phyloP scores from a whole-genome alignment of 1,139 yeast species.

The Magnusiomyces tetraspermus region DNA sequence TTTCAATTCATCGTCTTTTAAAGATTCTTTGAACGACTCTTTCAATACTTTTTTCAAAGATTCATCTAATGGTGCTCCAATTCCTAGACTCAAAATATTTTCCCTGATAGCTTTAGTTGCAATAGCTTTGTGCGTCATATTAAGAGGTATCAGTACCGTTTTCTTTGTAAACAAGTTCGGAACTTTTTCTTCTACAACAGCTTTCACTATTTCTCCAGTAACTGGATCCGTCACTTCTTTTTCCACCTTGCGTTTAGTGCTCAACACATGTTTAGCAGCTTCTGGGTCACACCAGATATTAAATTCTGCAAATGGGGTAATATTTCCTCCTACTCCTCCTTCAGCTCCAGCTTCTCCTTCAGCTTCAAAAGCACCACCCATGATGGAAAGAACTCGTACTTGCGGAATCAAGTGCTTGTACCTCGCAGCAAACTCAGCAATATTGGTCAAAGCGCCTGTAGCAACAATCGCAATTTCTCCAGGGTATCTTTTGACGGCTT shows the following conservation, averaged over 20 bases:
- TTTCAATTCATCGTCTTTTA: too few species aligned
- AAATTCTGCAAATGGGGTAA: slow-evolving; percentile 62
- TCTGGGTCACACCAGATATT: slow-evolving; percentile 68
- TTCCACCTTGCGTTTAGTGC: slow-evolving; percentile 9
- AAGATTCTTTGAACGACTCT: too few species aligned
- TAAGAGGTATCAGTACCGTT: slow-evolving; percentile 52
- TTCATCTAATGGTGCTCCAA: slow-evolving; percentile 6
- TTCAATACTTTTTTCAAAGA: too few species aligned
- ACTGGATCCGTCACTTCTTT: not conserved
- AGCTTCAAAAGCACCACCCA: slow-evolving; percentile 63
- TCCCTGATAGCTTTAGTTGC: slow-evolving; percentile 43
- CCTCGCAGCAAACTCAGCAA: slow-evolving; percentile 43
- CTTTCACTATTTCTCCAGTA: slow-evolving; percentile 18
- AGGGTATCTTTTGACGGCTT: slow-evolving; percentile 38
- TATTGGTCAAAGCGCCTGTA: slow-evolving; percentile 67
- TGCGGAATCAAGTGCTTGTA: slow-evolving; percentile 44
- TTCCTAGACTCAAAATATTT: not conserved
- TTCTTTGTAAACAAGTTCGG: slow-evolving; percentile 39
- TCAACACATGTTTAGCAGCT: slow-evolving; percentile 54
- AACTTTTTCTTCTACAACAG: not conserved
- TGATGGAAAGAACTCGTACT: slow-evolving; percentile 48
- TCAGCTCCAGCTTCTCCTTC: too few species aligned
- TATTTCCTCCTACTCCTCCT: too few species aligned
- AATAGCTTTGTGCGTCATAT: slow-evolving; percentile 60
- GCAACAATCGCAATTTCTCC: slow-evolving; percentile 52